These are phyloP conservation scores for Phialophora verrucosa DNA, from an alignment of 2,329 filamentous ascomycete genomes.

Conservation along the genomic window DNA sequence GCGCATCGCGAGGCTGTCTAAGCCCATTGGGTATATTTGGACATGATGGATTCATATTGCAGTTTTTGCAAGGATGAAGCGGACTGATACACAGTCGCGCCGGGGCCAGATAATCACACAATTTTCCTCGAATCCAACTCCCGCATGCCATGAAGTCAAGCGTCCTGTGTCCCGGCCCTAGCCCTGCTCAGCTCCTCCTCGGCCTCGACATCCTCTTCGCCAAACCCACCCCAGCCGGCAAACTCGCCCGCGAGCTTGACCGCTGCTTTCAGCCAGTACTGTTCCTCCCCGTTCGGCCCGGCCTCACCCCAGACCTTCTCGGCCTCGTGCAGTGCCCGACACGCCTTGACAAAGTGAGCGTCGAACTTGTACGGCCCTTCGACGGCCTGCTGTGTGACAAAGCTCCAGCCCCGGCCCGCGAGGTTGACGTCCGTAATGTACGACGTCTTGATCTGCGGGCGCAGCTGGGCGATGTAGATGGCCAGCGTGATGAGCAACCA, in stretches of 20 bases:
- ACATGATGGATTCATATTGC: not conserved
- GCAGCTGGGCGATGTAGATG: slow-evolving; percentile 75
- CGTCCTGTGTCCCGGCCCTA: not conserved
- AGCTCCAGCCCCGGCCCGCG: slow-evolving; percentile 74
- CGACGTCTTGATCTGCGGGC: slow-evolving; percentile 70
- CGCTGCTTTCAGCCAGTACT: slow-evolving; percentile 57
- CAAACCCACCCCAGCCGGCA: slow-evolving; percentile 41
- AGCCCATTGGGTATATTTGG: not conserved
- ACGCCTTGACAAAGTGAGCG: slow-evolving; percentile 83
- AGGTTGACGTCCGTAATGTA: slow-evolving; percentile 63
- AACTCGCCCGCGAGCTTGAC: slow-evolving; percentile 57
- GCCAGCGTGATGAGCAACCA: slow-evolving; percentile 88
- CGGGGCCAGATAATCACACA: not conserved
- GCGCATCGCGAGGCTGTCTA: slow-evolving; percentile 4
- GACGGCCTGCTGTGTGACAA: slow-evolving; percentile 73
- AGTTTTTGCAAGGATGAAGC: not conserved
- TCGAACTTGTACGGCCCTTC: slow-evolving; percentile 72
- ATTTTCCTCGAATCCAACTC: not conserved
- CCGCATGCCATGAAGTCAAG: not conserved
- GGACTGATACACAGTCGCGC: not conserved
- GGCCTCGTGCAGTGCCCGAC: slow-evolving; percentile 75
- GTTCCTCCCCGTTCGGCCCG: slow-evolving; percentile 41
- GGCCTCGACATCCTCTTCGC: slow-evolving; percentile 15
- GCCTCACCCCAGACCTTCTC: slow-evolving; percentile 51
- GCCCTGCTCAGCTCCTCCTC: slow-evolving; percentile 9